A percentile compares a stretch with the other conserved stretches of the same genome.
Conservation (phyloP, 2,329 filamentous ascomycete species). For the Balansia obtecta region DNA sequence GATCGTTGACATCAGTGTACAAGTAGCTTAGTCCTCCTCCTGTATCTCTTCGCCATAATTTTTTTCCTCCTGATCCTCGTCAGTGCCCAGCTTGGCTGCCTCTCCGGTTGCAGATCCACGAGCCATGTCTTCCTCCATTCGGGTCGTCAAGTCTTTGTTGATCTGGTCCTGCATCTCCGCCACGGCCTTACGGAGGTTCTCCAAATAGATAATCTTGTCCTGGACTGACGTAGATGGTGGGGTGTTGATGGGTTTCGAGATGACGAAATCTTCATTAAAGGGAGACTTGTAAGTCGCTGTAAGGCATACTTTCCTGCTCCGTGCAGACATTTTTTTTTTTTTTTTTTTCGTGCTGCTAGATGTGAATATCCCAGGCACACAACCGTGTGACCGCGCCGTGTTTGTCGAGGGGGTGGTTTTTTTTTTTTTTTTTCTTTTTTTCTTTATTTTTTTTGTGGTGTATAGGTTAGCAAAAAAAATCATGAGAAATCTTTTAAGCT, state of each 20-base stretch:
- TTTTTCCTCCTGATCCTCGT: constrained; percentile 53
- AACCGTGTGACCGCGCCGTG: not conserved
- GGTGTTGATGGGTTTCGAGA: constrained; percentile 24
- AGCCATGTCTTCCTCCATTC: constrained; percentile 62
- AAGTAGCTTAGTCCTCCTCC: constrained; percentile 38
- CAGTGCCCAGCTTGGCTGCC: constrained; percentile 18
- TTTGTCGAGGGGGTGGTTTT: not conserved
- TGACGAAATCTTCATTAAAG: constrained; percentile 32
- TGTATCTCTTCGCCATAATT: constrained; percentile 80
- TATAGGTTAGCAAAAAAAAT: not conserved
- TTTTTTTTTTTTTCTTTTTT: too few relatives aligned
- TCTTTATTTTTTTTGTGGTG: too few relatives aligned
- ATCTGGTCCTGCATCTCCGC: constrained; percentile 49
- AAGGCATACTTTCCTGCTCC: constrained; percentile 16
- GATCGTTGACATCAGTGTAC: not conserved
- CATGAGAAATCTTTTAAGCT: not conserved
- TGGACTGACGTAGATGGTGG: constrained; percentile 24
- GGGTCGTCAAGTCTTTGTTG: constrained; percentile 58
- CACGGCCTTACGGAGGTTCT: constrained; percentile 43
- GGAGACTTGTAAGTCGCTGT: constrained; percentile 43
- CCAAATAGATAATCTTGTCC: constrained; percentile 48
- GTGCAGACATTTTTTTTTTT: not conserved
- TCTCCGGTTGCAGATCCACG: constrained; percentile 22
- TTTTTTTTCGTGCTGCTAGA: not conserved
- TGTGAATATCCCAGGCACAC: not conserved